A percentile compares a stretch with the other conserved stretches of the same genome.
These are phyloP conservation scores for Pterulicium gracile DNA, from an alignment of 1,284 basidiomycete genomes.

Conservation along the genomic window DNA sequence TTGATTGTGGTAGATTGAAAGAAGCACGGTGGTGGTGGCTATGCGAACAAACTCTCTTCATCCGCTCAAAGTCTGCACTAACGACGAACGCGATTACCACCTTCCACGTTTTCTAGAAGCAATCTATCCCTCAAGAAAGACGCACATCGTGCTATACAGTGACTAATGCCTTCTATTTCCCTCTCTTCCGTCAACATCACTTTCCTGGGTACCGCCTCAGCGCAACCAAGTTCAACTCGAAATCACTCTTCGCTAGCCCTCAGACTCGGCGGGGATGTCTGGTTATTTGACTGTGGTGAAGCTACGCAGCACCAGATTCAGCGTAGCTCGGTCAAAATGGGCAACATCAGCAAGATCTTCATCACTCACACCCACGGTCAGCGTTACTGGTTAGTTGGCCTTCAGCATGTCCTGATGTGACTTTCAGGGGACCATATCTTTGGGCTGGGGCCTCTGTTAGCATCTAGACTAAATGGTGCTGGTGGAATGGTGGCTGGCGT, in stretches of 20 bases:
- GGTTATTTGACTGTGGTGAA: slow-evolving; percentile 89
- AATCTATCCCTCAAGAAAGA: no score
- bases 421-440: slow-evolving; percentile 86
- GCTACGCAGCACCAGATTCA: slow-evolving; percentile 79
- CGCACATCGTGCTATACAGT: no score
- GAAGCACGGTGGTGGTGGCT: no score
- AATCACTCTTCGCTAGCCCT: slow-evolving; percentile 66
- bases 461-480: slow-evolving; percentile 55
- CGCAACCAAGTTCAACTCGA: slow-evolving; percentile 63
- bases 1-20: no score
- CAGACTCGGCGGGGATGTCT: slow-evolving; percentile 53
- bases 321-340: slow-evolving; percentile 62
- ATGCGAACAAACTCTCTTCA: no score
- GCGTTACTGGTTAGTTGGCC: slow-evolving; percentile 12
- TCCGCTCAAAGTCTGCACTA: no score
- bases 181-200: slow-evolving; percentile 39
- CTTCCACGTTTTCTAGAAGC: no score
- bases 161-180: no score
- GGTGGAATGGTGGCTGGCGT: slow-evolving; percentile 52
- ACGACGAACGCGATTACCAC: no score
- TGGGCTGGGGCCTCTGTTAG: slow-evolving; percentile 67
- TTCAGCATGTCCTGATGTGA: no score
- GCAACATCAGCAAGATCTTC: slow-evolving; percentile 78
- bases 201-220: slow-evolving; percentile 71
- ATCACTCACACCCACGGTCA: slow-evolving; percentile 87